Conservation (phyloP, 768 basidiomycete genomes). For the Kwoniella heveanensis region DNA sequence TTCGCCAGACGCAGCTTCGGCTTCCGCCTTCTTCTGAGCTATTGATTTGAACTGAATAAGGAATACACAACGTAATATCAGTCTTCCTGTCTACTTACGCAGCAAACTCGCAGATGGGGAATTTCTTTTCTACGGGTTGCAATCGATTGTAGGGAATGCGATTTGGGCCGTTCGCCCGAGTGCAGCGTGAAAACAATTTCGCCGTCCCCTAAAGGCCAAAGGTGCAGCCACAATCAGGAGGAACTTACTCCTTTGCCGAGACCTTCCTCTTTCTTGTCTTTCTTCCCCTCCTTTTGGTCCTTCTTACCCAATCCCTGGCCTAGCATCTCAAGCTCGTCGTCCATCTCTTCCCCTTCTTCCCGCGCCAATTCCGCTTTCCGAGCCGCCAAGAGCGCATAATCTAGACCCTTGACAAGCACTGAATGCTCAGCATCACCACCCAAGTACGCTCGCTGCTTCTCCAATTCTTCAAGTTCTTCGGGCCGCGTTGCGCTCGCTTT, state of each 20-base stretch:
- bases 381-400: slow-evolving; percentile 80
- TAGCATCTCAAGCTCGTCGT: slow-evolving; percentile 65
- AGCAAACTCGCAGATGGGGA: too few relatives aligned
- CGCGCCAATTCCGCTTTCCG: slow-evolving; percentile 67
- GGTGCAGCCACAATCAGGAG: too few relatives aligned
- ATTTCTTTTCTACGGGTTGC: too few relatives aligned
- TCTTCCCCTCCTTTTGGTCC: slow-evolving; percentile 23
- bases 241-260: slow-evolving; percentile 49
- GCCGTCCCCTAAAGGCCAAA: too few relatives aligned
- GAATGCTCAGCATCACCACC: slow-evolving; percentile 85
- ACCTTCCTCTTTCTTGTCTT: slow-evolving; percentile 31
- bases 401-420: slow-evolving; percentile 80
- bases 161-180: too few relatives aligned
- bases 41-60: slow-evolving; percentile 54
- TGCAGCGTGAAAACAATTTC: too few relatives aligned
- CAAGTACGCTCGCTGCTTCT: slow-evolving; percentile 72
- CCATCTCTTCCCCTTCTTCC: slow-evolving; percentile 73
- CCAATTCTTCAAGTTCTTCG: slow-evolving; percentile 61
- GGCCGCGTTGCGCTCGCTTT: slow-evolving; percentile 58
- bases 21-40: slow-evolving; percentile 42
- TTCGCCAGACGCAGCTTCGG: slow-evolving; percentile 16
- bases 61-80: too few relatives aligned
- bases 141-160: too few relatives aligned
- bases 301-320: slow-evolving; percentile 18
- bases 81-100: too few relatives aligned